A percentile compares a stretch with the other conserved stretches of the same genome.
Conservation (phyloP, 179 eudicot species). For the Silene vulgaris region DNA sequence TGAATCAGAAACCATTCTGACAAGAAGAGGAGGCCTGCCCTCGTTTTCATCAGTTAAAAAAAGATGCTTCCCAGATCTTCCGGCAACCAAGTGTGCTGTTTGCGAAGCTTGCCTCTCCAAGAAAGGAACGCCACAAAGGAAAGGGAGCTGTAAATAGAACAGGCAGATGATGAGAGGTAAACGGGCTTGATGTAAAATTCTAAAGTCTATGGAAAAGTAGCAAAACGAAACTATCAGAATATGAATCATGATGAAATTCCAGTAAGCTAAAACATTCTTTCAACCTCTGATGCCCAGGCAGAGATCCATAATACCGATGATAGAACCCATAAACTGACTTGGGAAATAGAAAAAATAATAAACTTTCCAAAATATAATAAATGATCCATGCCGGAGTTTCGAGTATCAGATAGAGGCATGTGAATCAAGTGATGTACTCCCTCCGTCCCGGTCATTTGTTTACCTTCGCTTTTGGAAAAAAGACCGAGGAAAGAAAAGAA, state of each 20-base stretch:
- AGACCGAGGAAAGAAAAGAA: no score
- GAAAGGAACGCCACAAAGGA: conserved; percentile 83
- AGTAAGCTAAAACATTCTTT: not conserved
- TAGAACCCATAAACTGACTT: not conserved
- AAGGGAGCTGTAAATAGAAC: conserved; percentile 52
- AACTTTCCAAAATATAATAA: no score
- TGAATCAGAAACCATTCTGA: conserved; percentile 73
- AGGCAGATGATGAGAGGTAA: conserved; percentile 13
- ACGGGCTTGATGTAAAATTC: not conserved
- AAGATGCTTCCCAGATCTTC: conserved; percentile 92
- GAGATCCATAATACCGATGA: not conserved
- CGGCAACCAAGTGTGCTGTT: conserved; percentile 84
- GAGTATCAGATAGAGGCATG: not conserved
- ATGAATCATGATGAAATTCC: not conserved
- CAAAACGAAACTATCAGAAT: not conserved
- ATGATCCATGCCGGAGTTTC: not conserved
- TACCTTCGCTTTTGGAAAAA: no score
- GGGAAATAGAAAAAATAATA: not conserved
- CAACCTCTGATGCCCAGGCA: not conserved
- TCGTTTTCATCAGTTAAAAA: conserved; percentile 72
- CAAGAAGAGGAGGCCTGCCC: conserved; percentile 73
- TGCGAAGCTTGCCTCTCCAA: conserved; percentile 70
- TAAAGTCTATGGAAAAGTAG: not conserved
- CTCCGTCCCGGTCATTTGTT: no score
- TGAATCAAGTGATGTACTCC: not conserved